Percentiles rank a stretch among this genome's conserved stretches.
These are phyloP conservation scores for Physaria fendleri DNA, from an alignment of 345 rosid genomes.

Conservation along the genomic window DNA sequence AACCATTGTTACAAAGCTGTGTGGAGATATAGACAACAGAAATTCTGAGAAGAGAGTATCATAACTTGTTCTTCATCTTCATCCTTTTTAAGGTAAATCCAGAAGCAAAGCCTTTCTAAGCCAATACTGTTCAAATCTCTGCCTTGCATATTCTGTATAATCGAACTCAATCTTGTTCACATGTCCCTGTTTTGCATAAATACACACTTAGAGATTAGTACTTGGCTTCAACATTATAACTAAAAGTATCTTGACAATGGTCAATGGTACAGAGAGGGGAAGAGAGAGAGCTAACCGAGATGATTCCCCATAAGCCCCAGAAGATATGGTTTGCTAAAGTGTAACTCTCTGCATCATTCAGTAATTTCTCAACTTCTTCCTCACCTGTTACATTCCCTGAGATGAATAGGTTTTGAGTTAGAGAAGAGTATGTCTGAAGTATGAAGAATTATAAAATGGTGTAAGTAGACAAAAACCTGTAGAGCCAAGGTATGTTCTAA, in stretches of 20 bases:
- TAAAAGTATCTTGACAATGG: background rate
- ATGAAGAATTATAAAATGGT: slow-evolving; percentile 3
- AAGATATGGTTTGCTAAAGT: slow-evolving; percentile 69
- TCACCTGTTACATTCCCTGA: slow-evolving; percentile 44
- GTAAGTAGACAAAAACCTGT: slow-evolving; percentile 40
- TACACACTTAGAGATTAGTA: background rate
- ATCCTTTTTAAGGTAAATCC: slow-evolving; percentile 10
- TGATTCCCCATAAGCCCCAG: slow-evolving; percentile 80
- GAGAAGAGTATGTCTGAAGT: background rate
- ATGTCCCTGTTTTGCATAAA: slow-evolving; percentile 28
- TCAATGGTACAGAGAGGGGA: background rate
- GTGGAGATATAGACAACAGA: no score
- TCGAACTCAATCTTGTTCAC: slow-evolving; percentile 50
- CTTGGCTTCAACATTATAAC: background rate
- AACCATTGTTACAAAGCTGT: no score
- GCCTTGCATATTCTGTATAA: slow-evolving; percentile 52
- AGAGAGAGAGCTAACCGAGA: slow-evolving; percentile 31
- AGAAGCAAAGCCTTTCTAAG: slow-evolving; percentile 33
- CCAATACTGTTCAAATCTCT: slow-evolving; percentile 56
- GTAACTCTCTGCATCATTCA: slow-evolving; percentile 48
- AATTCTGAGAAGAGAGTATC: no score
- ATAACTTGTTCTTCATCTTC: no score
- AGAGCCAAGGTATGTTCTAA: slow-evolving; percentile 47
- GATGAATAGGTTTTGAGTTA: background rate
- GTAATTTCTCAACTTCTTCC: slow-evolving; percentile 38